Conservation (phyloP, 441 rosid species). For the Adansonia grandidieri region DNA sequence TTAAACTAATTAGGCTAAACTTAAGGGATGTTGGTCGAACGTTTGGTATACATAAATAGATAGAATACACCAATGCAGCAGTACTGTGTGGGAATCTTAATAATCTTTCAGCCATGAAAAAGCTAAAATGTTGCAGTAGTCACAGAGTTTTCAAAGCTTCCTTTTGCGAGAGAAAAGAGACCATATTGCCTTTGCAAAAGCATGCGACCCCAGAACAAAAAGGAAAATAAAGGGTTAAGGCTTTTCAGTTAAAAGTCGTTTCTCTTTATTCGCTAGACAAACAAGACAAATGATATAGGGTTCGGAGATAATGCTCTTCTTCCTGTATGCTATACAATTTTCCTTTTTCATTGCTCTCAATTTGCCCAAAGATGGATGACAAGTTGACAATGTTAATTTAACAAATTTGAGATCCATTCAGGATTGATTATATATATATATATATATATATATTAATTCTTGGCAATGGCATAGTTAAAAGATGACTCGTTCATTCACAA, state of each 20-base stretch:
- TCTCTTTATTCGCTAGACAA: slow-evolving; percentile 28
- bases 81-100: slow-evolving; percentile 20
- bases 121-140: slow-evolving; percentile 9
- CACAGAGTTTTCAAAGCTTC: slow-evolving; percentile 14
- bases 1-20: not conserved
- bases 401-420: not conserved
- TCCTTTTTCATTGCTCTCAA: not conserved
- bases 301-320: not conserved
- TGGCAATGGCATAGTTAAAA: no score
- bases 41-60: not conserved
- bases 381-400: not conserved
- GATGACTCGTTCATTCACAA: no score
- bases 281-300: slow-evolving; percentile 22
- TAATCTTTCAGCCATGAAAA: slow-evolving; percentile 22
- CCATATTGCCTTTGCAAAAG: slow-evolving; percentile 28
- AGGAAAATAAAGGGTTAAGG: slow-evolving; percentile 17
- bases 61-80: not conserved
- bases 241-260: slow-evolving; percentile 28
- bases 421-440: not conserved
- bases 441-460: no score
- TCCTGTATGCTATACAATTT: slow-evolving; percentile 8
- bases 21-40: not conserved
- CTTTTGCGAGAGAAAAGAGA: slow-evolving; percentile 13
- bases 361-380: not conserved
- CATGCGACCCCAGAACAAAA: slow-evolving; percentile 29